Base-by-base conservation (phyloP, 2,329 filamentous ascomycete species). In the Penicillium sp. region DNA sequence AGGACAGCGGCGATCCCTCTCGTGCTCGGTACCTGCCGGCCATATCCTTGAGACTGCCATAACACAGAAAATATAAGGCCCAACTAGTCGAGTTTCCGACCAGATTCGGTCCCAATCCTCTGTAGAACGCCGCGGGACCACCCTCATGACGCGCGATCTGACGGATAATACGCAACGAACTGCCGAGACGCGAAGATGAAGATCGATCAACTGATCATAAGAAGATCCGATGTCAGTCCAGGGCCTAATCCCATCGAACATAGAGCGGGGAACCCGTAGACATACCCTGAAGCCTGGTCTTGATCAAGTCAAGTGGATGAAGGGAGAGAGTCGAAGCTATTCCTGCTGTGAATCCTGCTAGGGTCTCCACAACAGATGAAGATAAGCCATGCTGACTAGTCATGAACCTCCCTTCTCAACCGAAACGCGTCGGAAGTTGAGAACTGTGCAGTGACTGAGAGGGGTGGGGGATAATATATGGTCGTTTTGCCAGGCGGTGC, bases 251-350 rank as follows among this genome's bases (percentile, higher is more conserved):
- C n/a, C n/a, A n/a, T n/a, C n/a, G 18, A 48, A n/a, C 44, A 21
- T 11, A 14, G 26, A 23, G n/a, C 19, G 33, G 11, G 23, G 29
- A 24, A 24, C 14, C 46, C 8, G 42, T 19, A 34, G 70, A 78
- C 52, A 54, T 78, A 92, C 90, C 87, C 78, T 99, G 94, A 71
- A 99, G 86, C 60, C 94, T 89, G 57, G 93, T 97, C 81, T 99
- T 99, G 71, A 97, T 87, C 60, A 99, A 87, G 77, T 99, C 94
- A 56, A 99, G 85, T 28, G 94, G 94, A 65, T 97, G 93, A 48
- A 94, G 89, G 52, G 87, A 87, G 45, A 97, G 81, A 21, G 94
- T 97, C 49, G 92, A 89, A 64, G 92, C 83, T 52, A 91, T 83
- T 58, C 94, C 94, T 55, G 94, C 94, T 61, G 88, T 89, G 74